Evolutionary conservation across 176 grass and related monocot species (phyloP).

Genomic region (Oryza meridionalis): DNA sequence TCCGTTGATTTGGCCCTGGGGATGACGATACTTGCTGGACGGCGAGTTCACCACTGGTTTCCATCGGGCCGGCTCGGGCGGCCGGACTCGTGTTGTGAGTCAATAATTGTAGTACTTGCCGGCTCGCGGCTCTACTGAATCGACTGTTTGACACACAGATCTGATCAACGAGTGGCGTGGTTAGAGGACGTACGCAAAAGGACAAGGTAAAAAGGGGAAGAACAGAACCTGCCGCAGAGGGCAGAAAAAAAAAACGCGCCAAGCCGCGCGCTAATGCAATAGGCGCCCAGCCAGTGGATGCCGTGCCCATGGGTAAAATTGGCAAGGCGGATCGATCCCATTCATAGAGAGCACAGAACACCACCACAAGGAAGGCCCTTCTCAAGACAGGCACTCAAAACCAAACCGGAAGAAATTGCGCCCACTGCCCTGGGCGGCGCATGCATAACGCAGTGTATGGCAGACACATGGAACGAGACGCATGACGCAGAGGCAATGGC

Average conservation of each 20-base stretch:
- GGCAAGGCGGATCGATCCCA: neutral
- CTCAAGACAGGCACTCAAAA: constrained; percentile 40
- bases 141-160: neutral
- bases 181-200: neutral
- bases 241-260: neutral
- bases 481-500: neutral
- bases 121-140: neutral
- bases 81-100: neutral
- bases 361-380: constrained; percentile 28
- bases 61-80: neutral
- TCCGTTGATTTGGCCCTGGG: neutral
- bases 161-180: neutral
- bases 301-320: neutral
- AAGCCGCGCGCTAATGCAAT: neutral
- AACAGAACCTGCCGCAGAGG: neutral
- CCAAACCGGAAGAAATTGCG: neutral
- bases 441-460: neutral
- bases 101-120: constrained; percentile 11
- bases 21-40: neutral
- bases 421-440: neutral
- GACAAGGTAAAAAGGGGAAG: neutral
- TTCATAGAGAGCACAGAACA: constrained; percentile 18
- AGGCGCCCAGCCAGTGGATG: neutral
- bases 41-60: neutral
- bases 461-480: constrained; percentile 30